Base-by-base conservation (phyloP, 176 grass and related monocot species). In the Eragrostis nindensis region DNA sequence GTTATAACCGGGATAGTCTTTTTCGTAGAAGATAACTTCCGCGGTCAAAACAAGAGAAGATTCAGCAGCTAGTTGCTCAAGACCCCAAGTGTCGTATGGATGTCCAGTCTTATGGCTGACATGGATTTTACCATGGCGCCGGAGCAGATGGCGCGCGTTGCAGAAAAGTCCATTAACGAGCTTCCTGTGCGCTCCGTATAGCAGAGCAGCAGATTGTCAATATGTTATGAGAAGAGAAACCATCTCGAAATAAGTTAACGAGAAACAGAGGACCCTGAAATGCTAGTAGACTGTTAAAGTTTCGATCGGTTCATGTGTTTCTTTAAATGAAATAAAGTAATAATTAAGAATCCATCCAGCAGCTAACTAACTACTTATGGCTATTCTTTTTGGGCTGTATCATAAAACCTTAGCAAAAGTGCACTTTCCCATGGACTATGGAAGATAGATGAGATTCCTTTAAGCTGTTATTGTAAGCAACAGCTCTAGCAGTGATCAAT, bases 1-100 rank as follows among this genome's bases (percentile, higher is more conserved):
- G 26, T 48, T 63, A 66, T 93, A 93, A 7, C 87, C 84, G 0
- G 73, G 87, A 19, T 87, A 93, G 6, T 93, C 76, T 70, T 64
- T 38, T n/a, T 63, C 85, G 0, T 39, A 68, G 17, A 93, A 93
- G 15, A 16, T 18, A 39, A 69, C 44, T 38, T 50, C 74, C 41
- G 83, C 73, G 24, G 45, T 27, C 75, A 86, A 7, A 52, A 82
- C 0, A 50, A 94, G 82, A 26, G 77, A 90, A 61, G 14, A 38
- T 59, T 67, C 41, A 0, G 64, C 59, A 1, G 85, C 88, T 1
- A 94, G 64, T 2, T 68, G 6, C 61, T 71, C 27, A 5, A 91
- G 57, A 47, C 73, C 11, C 91, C 91, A 94, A 21, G 44, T 46
- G 0, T 46, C 29, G 0, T 85, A 88, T 0, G 78, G 80, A 3